Base-by-base conservation (phyloP, 2,329 filamentous ascomycete species). In the Aspergillus sp. region DNA sequence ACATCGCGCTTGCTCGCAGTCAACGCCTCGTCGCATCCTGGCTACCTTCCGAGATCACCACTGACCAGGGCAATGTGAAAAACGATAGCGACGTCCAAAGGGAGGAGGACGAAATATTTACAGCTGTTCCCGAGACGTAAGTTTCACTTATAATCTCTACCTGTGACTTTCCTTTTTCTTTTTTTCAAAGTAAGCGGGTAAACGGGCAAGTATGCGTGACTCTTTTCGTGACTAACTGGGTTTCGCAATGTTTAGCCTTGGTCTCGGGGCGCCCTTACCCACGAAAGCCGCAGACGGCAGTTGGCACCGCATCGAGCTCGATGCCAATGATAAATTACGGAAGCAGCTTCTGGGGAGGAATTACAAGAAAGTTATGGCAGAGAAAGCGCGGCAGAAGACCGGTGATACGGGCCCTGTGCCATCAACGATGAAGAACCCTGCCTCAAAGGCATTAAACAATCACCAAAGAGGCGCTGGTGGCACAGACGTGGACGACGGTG, bases 11-110 rank as follows among this genome's bases (percentile, higher is more conserved):
- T 9, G 81, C 83, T 6, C 80, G 80, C 53, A 80, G 78, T 50
- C 81, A 84, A 62, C 78, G 78, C 34, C 72, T 84, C 17, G 74
- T 86, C 58, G 76, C 81, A 50, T 85, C 83, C 62, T 83, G 82
- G 81, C 78, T 86, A 30, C 81, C 81, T 12, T 70, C 80, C n/a
- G 74, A 73, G 56, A 68, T 76, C 5, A 56, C 69, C n/a, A 69
- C 74, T 20, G 75, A 78, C 48, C 62, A 68, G 48, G 63, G 69
- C 52, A 67, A 72, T 58, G 64, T 68, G 53, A 78, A 77, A 62
- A 70, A 77, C 18, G 70, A 77, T 36, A 72, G 78, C 55, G 76
- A 82, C 59, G 66, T 78, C 17, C 75, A 80, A 55, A 71, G 76
- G 42, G 81, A 84, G 48, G 83, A 86, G 59, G 75, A 82, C 63